Evolutionary conservation across 2,329 filamentous ascomycete genomes (phyloP).

Genomic region (Colletotrichum phormii): DNA sequence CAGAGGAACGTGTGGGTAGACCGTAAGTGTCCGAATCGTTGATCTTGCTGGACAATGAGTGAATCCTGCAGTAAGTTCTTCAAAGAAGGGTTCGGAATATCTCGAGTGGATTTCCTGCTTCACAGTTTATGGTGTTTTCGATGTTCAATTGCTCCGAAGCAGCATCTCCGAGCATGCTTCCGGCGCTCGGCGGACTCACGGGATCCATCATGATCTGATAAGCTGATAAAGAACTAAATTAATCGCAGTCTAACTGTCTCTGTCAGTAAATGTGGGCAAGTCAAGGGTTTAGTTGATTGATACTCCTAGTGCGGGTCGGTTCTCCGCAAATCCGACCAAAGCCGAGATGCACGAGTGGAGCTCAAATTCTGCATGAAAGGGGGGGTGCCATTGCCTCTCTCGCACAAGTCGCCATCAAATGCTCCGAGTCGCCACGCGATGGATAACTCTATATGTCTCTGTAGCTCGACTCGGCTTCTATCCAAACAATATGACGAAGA

Average conservation of each 20-base stretch:
- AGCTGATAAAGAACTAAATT: neutral
- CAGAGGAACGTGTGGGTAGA: too few species aligned
- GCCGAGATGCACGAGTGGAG: neutral
- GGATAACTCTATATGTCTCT: conserved; percentile 36
- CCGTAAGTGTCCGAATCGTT: too few species aligned
- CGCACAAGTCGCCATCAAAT: neutral
- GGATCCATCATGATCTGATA: neutral
- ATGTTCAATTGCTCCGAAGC: neutral
- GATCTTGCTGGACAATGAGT: too few species aligned
- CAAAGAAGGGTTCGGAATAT: too few species aligned
- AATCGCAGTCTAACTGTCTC: neutral
- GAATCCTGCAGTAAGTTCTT: too few species aligned
- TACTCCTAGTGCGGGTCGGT: neutral
- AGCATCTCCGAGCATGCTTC: neutral
- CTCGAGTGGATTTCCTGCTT: neutral
- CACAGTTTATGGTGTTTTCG: neutral
- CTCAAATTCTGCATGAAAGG: neutral
- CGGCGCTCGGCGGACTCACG: neutral
- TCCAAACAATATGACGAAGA: conserved; percentile 40
- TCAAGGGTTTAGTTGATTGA: neutral
- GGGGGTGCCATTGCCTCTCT: neutral
- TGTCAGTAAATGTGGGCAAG: neutral
- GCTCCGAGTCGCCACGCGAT: neutral
- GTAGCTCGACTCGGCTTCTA: conserved; percentile 40
- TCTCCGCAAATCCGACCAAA: neutral